These are phyloP conservation scores for Neckera pumila DNA, from an alignment of 225 moss, liverwort and hornwort genomes.

Conservation along the genomic window DNA sequence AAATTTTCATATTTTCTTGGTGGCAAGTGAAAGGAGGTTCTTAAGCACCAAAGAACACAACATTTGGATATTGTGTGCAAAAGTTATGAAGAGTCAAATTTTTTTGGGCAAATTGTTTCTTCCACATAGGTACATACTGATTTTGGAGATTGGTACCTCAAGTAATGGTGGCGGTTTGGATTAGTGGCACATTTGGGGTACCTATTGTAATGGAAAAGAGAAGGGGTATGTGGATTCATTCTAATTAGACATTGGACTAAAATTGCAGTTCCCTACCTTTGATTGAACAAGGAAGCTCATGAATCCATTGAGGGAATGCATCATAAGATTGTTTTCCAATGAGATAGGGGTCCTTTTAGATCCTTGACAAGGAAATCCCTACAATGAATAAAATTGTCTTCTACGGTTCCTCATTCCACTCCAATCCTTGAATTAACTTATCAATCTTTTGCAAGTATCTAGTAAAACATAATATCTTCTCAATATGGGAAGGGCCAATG, in stretches of 20 bases:
- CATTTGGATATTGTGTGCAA: too few species aligned
- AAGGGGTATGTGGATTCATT: not conserved
- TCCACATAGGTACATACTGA: too few species aligned
- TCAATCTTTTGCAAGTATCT: fast-evolving
- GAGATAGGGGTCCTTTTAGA: not conserved
- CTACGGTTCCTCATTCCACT: not conserved
- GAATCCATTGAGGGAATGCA: not conserved
- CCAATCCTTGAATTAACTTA: not conserved
- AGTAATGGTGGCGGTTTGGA: too few species aligned
- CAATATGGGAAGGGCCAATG: not conserved
- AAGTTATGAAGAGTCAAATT: too few species aligned
- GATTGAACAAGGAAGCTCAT: not conserved
- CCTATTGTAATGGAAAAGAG: too few species aligned
- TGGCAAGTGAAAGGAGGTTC: too few species aligned
- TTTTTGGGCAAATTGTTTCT: too few species aligned
- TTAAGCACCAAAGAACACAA: too few species aligned
- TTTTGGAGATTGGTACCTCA: too few species aligned
- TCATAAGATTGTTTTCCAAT: not conserved
- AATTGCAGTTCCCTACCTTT: not conserved
- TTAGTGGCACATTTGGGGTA: too few species aligned
- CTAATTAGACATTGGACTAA: not conserved
- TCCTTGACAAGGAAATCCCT: not conserved
- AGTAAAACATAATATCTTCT: fast-evolving
- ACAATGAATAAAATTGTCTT: not conserved
- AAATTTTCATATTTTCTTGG: too few species aligned